Base-by-base conservation (phyloP, 768 basidiomycete species). In the Lactarius trivialis region DNA sequence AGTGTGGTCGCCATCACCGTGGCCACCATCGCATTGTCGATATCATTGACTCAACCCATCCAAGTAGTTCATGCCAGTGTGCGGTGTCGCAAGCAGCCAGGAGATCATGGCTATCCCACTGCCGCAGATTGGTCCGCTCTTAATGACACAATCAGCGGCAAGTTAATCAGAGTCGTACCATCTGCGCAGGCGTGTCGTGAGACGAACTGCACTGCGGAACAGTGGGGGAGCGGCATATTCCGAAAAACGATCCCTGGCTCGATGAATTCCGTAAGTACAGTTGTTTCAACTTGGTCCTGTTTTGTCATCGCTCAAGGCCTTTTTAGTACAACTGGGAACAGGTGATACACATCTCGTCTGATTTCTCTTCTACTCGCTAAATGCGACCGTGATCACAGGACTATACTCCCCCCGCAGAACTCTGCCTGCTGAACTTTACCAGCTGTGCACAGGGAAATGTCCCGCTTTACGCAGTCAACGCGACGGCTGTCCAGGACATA, bases 271-370 rank as follows among this genome's bases (percentile, higher is more conserved):
- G 66, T 67, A 50, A 15, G 66, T 45, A 9, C 12, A 24, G 4
- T 14, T n/a, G 12, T 33, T 32, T 41, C 41, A 9, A 36, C 37
- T 50, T 48, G 48, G n/a, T 21, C 32, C 51, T 17, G 15, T 9
- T 15, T 24, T n/a, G 43, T 50, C 30, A 37, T 17, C 11, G 12
- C 33, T 52, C 14, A 26, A 34, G 32, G 3, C 3, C 0, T 14
- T 33, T 32, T 6, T 26, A 67, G 66, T 56, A 65, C 49, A 67
- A 67, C 51, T 67, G 66, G 66, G 66, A 67, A 55, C 63, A 67
- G 58, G 63, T 64, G 7, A 55, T 8, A 3, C 45, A 1, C 15
- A 14, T 37, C 15, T 14, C 12, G 19, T 26, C 3, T 37, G 26
- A 21, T 30, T 36, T 33, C 30, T 6, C 17, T 48, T n/a, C 33